Percentiles rank a stretch among this genome's conserved stretches.
Conservation (phyloP, 495 filamentous ascomycete species). For the Cercophora samala region DNA sequence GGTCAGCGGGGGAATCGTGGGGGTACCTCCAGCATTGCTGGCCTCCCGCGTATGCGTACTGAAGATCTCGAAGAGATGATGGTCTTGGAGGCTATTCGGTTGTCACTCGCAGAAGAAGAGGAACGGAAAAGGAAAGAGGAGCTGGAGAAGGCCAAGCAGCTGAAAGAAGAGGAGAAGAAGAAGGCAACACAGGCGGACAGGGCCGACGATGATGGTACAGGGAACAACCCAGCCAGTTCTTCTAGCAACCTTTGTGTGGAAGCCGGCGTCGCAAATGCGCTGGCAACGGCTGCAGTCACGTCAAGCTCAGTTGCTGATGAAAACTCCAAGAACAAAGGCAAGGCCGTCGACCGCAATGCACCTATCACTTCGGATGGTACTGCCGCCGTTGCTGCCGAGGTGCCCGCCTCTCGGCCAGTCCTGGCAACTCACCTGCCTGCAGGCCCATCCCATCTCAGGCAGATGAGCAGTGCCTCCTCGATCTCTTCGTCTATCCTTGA, state of each 20-base stretch:
- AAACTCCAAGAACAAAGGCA: slow-evolving; percentile 64
- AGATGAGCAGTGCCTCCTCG: slow-evolving; percentile 80
- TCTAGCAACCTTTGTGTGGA: slow-evolving; percentile 49
- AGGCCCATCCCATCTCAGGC: slow-evolving; percentile 66
- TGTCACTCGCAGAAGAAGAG: slow-evolving; percentile 87
- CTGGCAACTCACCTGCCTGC: slow-evolving; percentile 41
- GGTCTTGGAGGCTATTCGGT: slow-evolving; percentile 92
- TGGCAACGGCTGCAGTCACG: slow-evolving; percentile 25
- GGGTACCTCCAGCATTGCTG: slow-evolving; percentile 23
- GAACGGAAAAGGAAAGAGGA: slow-evolving; percentile 78
- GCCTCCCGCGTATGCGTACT: slow-evolving; percentile 61
- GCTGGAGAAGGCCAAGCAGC: slow-evolving; percentile 71
- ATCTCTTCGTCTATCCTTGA: slow-evolving; percentile 71
- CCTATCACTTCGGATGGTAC: slow-evolving; percentile 19
- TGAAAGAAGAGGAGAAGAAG: slow-evolving; percentile 75
- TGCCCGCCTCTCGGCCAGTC: slow-evolving; percentile 34
- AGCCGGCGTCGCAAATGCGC: slow-evolving; percentile 36
- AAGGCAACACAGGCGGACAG: slow-evolving; percentile 52
- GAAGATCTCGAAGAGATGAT: slow-evolving; percentile 96
- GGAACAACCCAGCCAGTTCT: slow-evolving; percentile 46
- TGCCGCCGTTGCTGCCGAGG: slow-evolving; percentile 16
- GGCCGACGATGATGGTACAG: slow-evolving; percentile 39
- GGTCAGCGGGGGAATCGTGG: slow-evolving; percentile 12
- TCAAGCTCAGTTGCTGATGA: slow-evolving; percentile 19
- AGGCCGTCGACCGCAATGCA: slow-evolving; percentile 63